Evolutionary conservation across 148 eudicot species (phyloP).

Genomic region (Cornus suecica): DNA sequence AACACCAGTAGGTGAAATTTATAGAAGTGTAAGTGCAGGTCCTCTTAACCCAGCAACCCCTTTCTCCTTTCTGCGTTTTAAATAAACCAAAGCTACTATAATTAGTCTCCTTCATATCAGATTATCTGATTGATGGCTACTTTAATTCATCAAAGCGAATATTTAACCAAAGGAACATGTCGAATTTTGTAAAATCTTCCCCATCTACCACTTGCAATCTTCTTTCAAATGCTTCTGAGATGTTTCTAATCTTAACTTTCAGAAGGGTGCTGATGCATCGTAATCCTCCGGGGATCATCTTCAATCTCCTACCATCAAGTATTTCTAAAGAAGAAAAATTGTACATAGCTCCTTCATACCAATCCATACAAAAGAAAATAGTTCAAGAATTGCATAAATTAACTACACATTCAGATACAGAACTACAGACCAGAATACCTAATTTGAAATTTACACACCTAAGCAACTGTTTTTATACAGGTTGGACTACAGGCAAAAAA

Average conservation of each 20-base stretch:
- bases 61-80: neutral
- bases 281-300: constrained; percentile 8
- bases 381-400: no score
- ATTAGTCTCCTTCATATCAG: neutral
- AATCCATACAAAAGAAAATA: no score
- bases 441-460: no score
- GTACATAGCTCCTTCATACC: constrained; percentile 23
- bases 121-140: no score
- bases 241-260: neutral
- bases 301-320: neutral
- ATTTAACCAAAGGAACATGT: neutral
- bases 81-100: neutral
- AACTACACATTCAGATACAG: no score
- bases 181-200: constrained; percentile 5
- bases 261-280: neutral
- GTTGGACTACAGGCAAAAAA: no score
- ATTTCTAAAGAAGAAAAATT: neutral
- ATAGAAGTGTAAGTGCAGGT: neutral
- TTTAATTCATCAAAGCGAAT: no score
- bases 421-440: no score
- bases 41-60: neutral
- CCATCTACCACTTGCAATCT: neutral
- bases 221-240: neutral
- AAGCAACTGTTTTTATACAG: no score
- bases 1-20: neutral